Base-by-base conservation (phyloP, 1,284 basidiomycete species). In the Trametes polyzona region DNA sequence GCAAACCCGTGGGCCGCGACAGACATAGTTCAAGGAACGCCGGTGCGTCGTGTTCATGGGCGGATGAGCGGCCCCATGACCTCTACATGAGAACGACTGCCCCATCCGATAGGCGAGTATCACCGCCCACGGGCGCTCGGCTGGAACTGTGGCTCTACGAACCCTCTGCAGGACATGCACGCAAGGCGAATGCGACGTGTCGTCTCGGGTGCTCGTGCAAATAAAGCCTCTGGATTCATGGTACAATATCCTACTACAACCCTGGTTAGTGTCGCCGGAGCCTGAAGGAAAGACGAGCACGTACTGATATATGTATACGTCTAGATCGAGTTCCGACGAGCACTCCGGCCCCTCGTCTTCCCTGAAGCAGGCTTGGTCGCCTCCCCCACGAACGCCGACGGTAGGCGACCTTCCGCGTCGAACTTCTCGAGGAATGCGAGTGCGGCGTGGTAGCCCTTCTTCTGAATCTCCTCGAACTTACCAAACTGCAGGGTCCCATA, bases 391-490 rank as follows among this genome's bases (percentile, higher is more conserved):
- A 82, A 78, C 16, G 87, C 80, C 17, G 82, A 84, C 0, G 95
- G 94, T 26, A 98, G 76, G 56, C 82, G 83, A 3, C 92, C 93
- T 65, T 95, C 90, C 14, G 87, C 84, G 44, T 92, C 88, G 84
- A 94, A 92, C 61, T 89, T 84, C 52, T 85, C 81, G 37, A 99
- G 72, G 59, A 91, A 83, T 52, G 87, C 81, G 62, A 88, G 75
- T 0, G 92, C 88, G 1, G 92, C 89, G 8, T 81, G 72, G 68
- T 96, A 92, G 0, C 97, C 96, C 67, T 89, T 88, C 64, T 86
- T 83, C 67, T 90, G 82, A 36, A 99, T 90, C 67, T 93, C 89
- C 63, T 92, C 90, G 64, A 88, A 93, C 71, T 91, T 91, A 48
- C 80, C 75, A 65, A 91, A 93, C 70, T 92, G 89, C 27, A 93